Evolutionary conservation across 2,329 filamentous ascomycete genomes (phyloP), one percentile per base, ranked within the genome.

Genomic region (Penicillium sp.): DNA sequence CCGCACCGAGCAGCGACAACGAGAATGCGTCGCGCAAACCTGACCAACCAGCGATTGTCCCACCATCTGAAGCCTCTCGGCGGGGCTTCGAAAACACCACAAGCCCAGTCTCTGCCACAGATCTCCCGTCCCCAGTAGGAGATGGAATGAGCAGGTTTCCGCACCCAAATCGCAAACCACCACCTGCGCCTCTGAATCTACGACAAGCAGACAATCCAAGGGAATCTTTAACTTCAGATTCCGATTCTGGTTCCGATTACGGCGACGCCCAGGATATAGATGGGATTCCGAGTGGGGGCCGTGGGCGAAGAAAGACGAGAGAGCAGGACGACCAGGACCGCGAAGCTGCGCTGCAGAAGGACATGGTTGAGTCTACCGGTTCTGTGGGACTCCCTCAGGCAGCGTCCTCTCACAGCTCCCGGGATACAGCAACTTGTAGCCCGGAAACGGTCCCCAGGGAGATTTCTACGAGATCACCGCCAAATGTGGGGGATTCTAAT

Each of bases 271-370:
- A 91, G 13, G 87, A 90, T 60, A 85, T 88, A 4, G 82, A 87
- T 44, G 87, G 89, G 61, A 78, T 87, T 49, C 78, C 82, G 0
- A 71, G 76, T 6, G 76, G 82, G 36, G 76, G 85, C 51, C 84
- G 92, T 60, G 93, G 92, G 9, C 84, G 92, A 58, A 83, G 91
- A 65, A 91, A 89, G 73, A 96, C 92, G 3, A 84, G 92, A 51
- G 91, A 93, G 71, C 91, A 96, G 60, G 92, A 97, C 67, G 91
- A 97, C 64, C 82, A 82, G 53, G 84, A 91, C 53, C 85, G 92
- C 47, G 90, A 93, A 69, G 73, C 87, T n/a, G 85, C 83, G 1
- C 71, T 83, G 46, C 82, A 82, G 49, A 84, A 91, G 89, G 79
- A 87, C 82, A 72, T 87, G 83, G 70, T 81, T 78, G 38, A 19